phyloP scores from a whole-genome alignment of 1,139 yeast species.

The Suhomyces atakaporum region DNA sequence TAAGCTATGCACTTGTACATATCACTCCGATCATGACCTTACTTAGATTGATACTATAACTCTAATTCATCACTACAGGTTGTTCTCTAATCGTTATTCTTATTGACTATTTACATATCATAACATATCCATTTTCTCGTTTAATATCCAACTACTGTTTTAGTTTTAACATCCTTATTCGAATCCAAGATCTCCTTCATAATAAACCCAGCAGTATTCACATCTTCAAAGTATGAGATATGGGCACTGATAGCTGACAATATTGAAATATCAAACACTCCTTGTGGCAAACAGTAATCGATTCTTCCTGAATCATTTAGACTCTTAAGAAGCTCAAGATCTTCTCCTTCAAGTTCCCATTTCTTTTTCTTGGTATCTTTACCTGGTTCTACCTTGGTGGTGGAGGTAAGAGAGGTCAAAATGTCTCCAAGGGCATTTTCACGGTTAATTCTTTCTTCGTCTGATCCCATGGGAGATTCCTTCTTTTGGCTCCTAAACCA shows the following conservation, averaged over 20 bases:
- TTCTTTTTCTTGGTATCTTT: constrained; percentile 21
- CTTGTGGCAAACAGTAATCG: constrained; percentile 80
- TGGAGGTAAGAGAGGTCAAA: constrained; percentile 33
- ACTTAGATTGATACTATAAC: too few species aligned
- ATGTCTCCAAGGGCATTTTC: constrained; percentile 52
- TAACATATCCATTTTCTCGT: constrained; percentile 1
- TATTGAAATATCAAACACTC: constrained; percentile 75
- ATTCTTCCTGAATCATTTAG: constrained; percentile 74
- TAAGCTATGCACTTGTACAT: too few species aligned
- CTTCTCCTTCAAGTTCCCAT: constrained; percentile 27
- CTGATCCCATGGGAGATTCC: constrained; percentile 13
- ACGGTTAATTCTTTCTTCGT: constrained; percentile 26
- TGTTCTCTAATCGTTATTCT: too few species aligned
- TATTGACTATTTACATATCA: background rate
- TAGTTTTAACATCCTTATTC: constrained; percentile 21
- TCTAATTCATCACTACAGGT: too few species aligned
- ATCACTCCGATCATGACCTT: too few species aligned
- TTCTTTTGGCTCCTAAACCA: constrained; percentile 36
- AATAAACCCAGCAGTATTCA: constrained; percentile 79
- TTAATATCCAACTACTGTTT: constrained; percentile 27
- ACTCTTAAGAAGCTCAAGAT: constrained; percentile 36
- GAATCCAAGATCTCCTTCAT: constrained; percentile 51
- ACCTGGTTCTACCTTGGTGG: constrained; percentile 21
- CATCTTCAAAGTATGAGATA: constrained; percentile 83
- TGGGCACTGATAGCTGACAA: constrained; percentile 85